Base-by-base conservation (phyloP, 148 eudicot species). In the Beta vulgaris region DNA sequence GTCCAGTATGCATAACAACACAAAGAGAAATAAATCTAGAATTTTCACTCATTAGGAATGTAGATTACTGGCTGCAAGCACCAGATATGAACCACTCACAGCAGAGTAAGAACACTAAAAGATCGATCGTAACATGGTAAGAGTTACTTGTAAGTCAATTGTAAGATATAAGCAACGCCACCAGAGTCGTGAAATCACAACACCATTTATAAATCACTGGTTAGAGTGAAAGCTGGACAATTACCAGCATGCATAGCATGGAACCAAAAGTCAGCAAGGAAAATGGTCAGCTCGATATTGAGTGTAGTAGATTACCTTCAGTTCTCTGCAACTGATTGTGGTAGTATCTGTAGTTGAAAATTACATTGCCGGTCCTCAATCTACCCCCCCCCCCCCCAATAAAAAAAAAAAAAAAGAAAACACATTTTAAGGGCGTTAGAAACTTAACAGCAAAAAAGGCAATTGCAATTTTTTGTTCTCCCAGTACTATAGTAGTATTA, bases 311-410 rank as follows among this genome's bases (percentile, higher is more conserved):
- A 59, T 73, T 77, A 95, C 97, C 97, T 95, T 95, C 98, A 80
- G 91, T 89, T 80, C 82, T 92, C 80, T 88, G 89, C 86, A 90
- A 70, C 82, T 74, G 87, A 81, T 90, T 89, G 78, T 88, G 85
- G 77, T 88, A 86, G 76, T 95, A 92, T 67, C 78, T 82, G 83
- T 95, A 95, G 89, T 89, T 95, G 85, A 92, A 95, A 70, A 95
- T 76, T 49, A 95, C 97, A 85, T 92, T 95, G 78, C 98, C 93
- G 49, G 88, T 81, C 86, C 98, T 92, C 88, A 95, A 88, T 96
- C 98, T 95, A 78, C 61, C 61, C 59, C 61, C 61, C n/a, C n/a
- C n/a, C n/a, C n/a, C 5, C 53, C 53, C 53, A 51, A 19, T 19
- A 51, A 51, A 48, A 18, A 46, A 9, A 46, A 46, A 46, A 16